Base-by-base conservation (phyloP, 1,284 basidiomycete species). In the Volvariella surrecta region DNA sequence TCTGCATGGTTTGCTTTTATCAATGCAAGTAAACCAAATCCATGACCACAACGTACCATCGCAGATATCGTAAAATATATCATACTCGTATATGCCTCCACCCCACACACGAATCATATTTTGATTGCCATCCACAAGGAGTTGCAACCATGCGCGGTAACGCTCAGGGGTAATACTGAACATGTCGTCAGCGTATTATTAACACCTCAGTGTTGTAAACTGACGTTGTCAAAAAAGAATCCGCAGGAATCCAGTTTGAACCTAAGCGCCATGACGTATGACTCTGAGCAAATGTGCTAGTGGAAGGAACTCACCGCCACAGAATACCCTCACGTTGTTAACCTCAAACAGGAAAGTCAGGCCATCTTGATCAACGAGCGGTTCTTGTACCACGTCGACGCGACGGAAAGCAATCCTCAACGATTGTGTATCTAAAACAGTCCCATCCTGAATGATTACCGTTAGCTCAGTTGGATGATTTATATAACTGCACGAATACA, bases 231-330 rank as follows among this genome's bases (percentile, higher is more conserved):
- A 93, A 63, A 62, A 94, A 90, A 3, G 79, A 88, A 58, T 94
- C 89, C 0, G 84, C 85, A 2, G 91, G 91, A 53, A 95, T 94
- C 91, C 91, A 95, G 59, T 94, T 95, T 1, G 86, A 88, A 35
- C 88, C 83, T 82, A 30, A 39, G 17, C 11, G 40, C 17, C 10
- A 39, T 40, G 44, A 37, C 32, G 32, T 19, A 42, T 30, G 19
- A 22, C 19, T 37, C 38, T n/a, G n/a, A n/a, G 11, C 28, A 11
- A 32, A 37, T 17, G 16, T 11, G n/a, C 20, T 30, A 11, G 19
- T 21, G 24, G 13, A 32, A 17, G 24, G 31, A 4, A 47, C 67
- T 21, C 47, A 73, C 84, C 90, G 49, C 89, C 92, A 54, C 83
- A 85, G 58, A 95, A 96, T n/a, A 94, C 71, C 37, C 85, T 71